Evolutionary conservation across 805 yeast species (phyloP).

Genomic region (Saturnispora silvae): DNA sequence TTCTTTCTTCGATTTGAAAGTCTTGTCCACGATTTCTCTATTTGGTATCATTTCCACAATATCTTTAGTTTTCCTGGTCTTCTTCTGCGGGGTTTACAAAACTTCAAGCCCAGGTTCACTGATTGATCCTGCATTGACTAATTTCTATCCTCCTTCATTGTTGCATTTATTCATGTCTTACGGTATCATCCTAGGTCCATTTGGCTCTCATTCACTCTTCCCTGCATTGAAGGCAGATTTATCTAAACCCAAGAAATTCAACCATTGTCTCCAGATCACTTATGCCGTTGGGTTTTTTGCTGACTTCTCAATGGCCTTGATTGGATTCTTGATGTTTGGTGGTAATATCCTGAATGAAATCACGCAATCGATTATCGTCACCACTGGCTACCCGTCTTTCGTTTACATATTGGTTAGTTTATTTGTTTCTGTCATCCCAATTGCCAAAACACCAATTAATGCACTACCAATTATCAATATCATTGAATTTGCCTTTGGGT

Average conservation of each 20-base stretch:
- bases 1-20: constrained; percentile 49
- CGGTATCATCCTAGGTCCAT: constrained; percentile 66
- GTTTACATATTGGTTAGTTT: constrained; percentile 48
- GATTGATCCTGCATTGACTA: constrained; percentile 33
- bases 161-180: constrained; percentile 37
- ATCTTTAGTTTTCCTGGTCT: constrained; percentile 35
- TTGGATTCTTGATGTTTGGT: constrained; percentile 81
- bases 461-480: constrained; percentile 82
- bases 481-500: constrained; percentile 37
- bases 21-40: constrained; percentile 43
- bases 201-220: constrained; percentile 79
- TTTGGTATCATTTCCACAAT: constrained; percentile 48
- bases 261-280: constrained; percentile 40
- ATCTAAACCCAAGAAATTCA: constrained; percentile 57
- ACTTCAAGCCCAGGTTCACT: constrained; percentile 44
- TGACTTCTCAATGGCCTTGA: constrained; percentile 49
- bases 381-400: constrained; percentile 57
- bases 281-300: constrained; percentile 48
- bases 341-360: constrained; percentile 54
- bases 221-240: constrained; percentile 69
- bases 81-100: constrained; percentile 37
- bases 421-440: constrained; percentile 68
- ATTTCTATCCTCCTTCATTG: constrained; percentile 30
- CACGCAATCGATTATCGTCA: constrained; percentile 61
- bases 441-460: constrained; percentile 79